Percentiles rank a stretch among this genome's conserved stretches.
These are phyloP conservation scores for Cercospora berteroae DNA, from an alignment of 2,329 filamentous ascomycete genomes.

Conservation along the genomic window DNA sequence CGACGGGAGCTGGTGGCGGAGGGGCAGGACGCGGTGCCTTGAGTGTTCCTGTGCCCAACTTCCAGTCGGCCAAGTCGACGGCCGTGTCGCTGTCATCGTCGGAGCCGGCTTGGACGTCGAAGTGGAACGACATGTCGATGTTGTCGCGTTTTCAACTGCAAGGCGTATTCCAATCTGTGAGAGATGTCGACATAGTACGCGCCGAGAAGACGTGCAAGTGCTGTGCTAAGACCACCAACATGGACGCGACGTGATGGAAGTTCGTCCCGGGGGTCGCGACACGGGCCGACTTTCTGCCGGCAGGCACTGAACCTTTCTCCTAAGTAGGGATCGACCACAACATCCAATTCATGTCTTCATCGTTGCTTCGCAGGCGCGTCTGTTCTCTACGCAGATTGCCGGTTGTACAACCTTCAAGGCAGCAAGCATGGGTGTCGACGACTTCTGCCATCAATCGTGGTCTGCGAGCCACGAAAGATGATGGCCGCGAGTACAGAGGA, in stretches of 20 bases:
- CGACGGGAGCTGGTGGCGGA: slow-evolving; percentile 22
- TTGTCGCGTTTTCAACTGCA: not conserved
- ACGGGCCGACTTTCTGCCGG: not conserved
- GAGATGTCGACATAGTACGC: not conserved
- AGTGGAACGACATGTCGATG: slow-evolving; percentile 31
- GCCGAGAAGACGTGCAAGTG: not conserved
- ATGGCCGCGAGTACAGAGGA: slow-evolving; percentile 15
- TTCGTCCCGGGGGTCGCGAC: not conserved
- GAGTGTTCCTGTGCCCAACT: slow-evolving; percentile 10
- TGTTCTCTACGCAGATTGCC: slow-evolving; percentile 17
- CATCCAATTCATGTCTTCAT: slow-evolving; percentile 12
- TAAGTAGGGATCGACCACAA: not conserved
- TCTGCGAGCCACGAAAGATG: slow-evolving; percentile 46
- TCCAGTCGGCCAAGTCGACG: slow-evolving; percentile 33
- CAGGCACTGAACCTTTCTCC: slow-evolving; percentile 1
- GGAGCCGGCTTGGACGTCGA: slow-evolving; percentile 29
- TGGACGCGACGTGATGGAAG: not conserved
- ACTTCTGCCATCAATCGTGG: slow-evolving; percentile 68
- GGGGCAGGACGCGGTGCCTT: slow-evolving; percentile 8
- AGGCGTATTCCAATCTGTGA: slow-evolving; percentile 1
- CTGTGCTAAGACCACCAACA: not conserved
- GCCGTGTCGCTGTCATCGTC: slow-evolving; percentile 25
- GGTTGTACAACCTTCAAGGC: not conserved
- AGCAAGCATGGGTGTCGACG: slow-evolving; percentile 51
- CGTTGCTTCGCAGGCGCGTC: slow-evolving; percentile 13